These are phyloP conservation scores for Apiospora saccharicola DNA, from an alignment of 2,329 filamentous ascomycete species.

Conservation along the genomic window DNA sequence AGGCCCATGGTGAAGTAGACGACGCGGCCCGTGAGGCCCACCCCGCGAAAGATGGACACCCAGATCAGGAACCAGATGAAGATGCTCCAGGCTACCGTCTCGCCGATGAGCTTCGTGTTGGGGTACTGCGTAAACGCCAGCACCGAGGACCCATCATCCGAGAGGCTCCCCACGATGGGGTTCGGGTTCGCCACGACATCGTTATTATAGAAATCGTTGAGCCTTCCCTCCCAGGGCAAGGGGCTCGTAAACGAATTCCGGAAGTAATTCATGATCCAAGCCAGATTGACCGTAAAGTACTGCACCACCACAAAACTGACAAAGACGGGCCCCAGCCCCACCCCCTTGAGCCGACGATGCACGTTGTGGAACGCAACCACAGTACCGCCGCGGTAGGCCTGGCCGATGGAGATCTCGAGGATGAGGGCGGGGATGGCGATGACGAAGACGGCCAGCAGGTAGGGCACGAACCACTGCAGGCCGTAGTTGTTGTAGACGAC, in stretches of 20 bases:
- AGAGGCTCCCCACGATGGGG: slow-evolving; percentile 49
- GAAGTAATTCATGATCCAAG: slow-evolving; percentile 68
- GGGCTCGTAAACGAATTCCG: slow-evolving; percentile 62
- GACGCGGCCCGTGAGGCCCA: slow-evolving; percentile 64
- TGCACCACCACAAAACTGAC: slow-evolving; percentile 63
- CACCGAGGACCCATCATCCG: slow-evolving; percentile 47
- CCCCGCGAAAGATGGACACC: slow-evolving; percentile 66
- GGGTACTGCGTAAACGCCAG: slow-evolving; percentile 55
- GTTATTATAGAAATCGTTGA: slow-evolving; percentile 59
- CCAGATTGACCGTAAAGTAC: slow-evolving; percentile 64
- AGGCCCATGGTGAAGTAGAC: slow-evolving; percentile 70
- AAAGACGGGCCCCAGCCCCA: slow-evolving; percentile 59
- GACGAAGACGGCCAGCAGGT: slow-evolving; percentile 61
- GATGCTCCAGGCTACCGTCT: slow-evolving; percentile 64
- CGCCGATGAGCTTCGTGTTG: slow-evolving; percentile 55
- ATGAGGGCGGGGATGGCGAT: slow-evolving; percentile 64
- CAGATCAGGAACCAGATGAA: slow-evolving; percentile 68
- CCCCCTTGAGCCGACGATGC: slow-evolving; percentile 59
- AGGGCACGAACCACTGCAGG: slow-evolving; percentile 67
- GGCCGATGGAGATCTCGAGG: slow-evolving; percentile 74
- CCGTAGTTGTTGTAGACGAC: slow-evolving; percentile 67
- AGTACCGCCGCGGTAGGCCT: slow-evolving; percentile 63
- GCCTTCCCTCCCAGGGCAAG: slow-evolving; percentile 59
- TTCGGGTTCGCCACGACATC: slow-evolving; percentile 58
- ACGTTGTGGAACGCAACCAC: slow-evolving; percentile 63